Evolutionary conservation across 2,329 filamentous ascomycete species (phyloP).

Genomic region (Blastomyces silverae): DNA sequence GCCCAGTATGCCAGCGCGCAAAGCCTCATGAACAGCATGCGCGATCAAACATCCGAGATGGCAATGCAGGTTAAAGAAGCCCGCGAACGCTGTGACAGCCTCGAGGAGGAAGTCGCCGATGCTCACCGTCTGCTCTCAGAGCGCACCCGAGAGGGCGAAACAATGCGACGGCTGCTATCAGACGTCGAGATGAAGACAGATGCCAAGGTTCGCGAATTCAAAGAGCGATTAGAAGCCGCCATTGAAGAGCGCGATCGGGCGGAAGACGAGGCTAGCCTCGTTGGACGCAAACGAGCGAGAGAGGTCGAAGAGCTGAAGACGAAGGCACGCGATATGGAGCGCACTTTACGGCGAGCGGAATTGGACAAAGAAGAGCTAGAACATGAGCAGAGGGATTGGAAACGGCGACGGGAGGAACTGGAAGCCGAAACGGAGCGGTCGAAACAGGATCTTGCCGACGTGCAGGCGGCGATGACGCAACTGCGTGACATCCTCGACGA

Average conservation of each 20-base stretch:
- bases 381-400: conserved; percentile 65
- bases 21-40: conserved; percentile 81
- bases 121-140: conserved; percentile 80
- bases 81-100: conserved; percentile 68
- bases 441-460: conserved; percentile 65
- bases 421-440: conserved; percentile 64
- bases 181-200: conserved; percentile 83
- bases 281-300: conserved; percentile 66
- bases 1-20: conserved; percentile 82
- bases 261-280: conserved; percentile 79
- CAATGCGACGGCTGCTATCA: conserved; percentile 80
- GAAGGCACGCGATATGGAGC: conserved; percentile 74
- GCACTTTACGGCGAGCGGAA: conserved; percentile 61
- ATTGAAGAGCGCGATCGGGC: conserved; percentile 90
- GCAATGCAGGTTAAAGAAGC: conserved; percentile 87
- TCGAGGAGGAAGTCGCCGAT: conserved; percentile 89
- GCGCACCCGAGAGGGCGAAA: conserved; percentile 84
- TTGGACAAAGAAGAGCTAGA: conserved; percentile 75
- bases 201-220: conserved; percentile 76
- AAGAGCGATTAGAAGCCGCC: conserved; percentile 76
- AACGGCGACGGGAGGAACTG: conserved; percentile 64
- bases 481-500: conserved; percentile 76
- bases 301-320: conserved; percentile 81
- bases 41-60: conserved; percentile 83
- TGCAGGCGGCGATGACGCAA: conserved; percentile 67